Conservation (phyloP, 306 rosid genomes). For the Lablab purpureus region DNA sequence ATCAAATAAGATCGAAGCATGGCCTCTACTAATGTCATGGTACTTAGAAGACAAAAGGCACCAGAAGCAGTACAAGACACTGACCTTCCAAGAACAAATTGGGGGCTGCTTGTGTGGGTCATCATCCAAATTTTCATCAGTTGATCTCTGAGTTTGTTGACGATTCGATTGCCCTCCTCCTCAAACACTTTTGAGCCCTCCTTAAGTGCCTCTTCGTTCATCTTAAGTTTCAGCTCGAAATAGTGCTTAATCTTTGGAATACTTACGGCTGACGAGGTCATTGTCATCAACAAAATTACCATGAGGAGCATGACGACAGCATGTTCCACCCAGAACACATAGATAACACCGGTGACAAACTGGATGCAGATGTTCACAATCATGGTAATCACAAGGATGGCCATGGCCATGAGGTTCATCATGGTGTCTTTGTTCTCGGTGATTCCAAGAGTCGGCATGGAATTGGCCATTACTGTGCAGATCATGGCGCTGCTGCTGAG, state of each 20-base stretch:
- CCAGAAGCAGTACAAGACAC: slow-evolving; percentile 87
- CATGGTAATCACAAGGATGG: slow-evolving; percentile 75
- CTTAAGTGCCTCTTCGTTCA: slow-evolving; percentile 54
- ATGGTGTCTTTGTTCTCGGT: slow-evolving; percentile 68
- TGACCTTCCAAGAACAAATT: slow-evolving; percentile 91
- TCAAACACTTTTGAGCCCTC: slow-evolving; percentile 41
- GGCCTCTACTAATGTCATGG: slow-evolving; percentile 64
- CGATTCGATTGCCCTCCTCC: background rate
- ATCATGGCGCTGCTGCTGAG: slow-evolving; percentile 76
- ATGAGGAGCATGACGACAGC: slow-evolving; percentile 61
- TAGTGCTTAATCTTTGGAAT: slow-evolving; percentile 68
- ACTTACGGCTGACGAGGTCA: slow-evolving; percentile 63
- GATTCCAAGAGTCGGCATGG: slow-evolving; percentile 88
- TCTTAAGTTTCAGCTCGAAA: slow-evolving; percentile 60
- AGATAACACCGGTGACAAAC: slow-evolving; percentile 83
- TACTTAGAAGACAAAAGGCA: slow-evolving; percentile 75
- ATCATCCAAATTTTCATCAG: slow-evolving; percentile 82
- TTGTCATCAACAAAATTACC: slow-evolving; percentile 68
- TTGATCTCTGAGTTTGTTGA: slow-evolving; percentile 46
- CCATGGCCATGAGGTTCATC: slow-evolving; percentile 77
- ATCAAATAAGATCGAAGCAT: slow-evolving; percentile 66
- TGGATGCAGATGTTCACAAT: slow-evolving; percentile 80
- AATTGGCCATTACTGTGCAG: slow-evolving; percentile 75
- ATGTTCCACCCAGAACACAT: slow-evolving; percentile 76
- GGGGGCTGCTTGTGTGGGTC: slow-evolving; percentile 86